Conservation (phyloP, 768 basidiomycete genomes). For the Suillus cothurnatus region DNA sequence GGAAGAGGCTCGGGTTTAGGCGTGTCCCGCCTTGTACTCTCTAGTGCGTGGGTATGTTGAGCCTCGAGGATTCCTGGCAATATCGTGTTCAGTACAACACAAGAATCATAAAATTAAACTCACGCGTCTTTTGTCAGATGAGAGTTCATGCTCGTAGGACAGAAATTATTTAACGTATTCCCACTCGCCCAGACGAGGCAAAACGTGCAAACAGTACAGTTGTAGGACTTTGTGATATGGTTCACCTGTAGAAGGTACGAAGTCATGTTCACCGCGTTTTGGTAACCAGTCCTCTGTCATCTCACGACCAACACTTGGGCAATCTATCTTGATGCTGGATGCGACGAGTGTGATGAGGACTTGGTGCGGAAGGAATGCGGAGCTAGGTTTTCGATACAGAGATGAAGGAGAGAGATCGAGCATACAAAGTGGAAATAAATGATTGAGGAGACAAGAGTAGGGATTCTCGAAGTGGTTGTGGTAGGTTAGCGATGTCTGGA, state of each 20-base stretch:
- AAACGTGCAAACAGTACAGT: slow-evolving; percentile 70
- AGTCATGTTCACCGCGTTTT: slow-evolving; percentile 45
- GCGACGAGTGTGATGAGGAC: slow-evolving; percentile 72
- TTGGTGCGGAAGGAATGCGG: slow-evolving; percentile 67
- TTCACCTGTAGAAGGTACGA: slow-evolving; percentile 38
- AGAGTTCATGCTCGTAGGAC: slow-evolving; percentile 69
- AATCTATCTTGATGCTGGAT: slow-evolving; percentile 67
- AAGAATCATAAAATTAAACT: slow-evolving; percentile 15
- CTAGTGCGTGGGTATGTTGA: slow-evolving; percentile 39
- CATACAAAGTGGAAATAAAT: slow-evolving; percentile 56
- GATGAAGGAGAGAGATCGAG: slow-evolving; percentile 62
- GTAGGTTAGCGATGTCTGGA: slow-evolving; percentile 45
- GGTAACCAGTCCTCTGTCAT: slow-evolving; percentile 84
- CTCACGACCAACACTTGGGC: slow-evolving; percentile 58
- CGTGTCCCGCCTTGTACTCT: slow-evolving; percentile 9
- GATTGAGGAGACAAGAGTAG: slow-evolving; percentile 60
- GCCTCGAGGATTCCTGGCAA: slow-evolving; percentile 28
- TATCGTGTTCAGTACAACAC: slow-evolving; percentile 15
- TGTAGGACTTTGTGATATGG: slow-evolving; percentile 78
- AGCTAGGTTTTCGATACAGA: slow-evolving; percentile 38
- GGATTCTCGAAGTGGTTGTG: slow-evolving; percentile 52
- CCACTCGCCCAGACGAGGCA: slow-evolving; percentile 79
- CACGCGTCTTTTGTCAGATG: slow-evolving; percentile 54
- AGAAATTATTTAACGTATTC: slow-evolving; percentile 78
- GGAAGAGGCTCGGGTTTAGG: slow-evolving; percentile 17